Evolutionary conservation across 805 yeast genomes (phyloP).

Genomic region (Barnettozyma salicaria): DNA sequence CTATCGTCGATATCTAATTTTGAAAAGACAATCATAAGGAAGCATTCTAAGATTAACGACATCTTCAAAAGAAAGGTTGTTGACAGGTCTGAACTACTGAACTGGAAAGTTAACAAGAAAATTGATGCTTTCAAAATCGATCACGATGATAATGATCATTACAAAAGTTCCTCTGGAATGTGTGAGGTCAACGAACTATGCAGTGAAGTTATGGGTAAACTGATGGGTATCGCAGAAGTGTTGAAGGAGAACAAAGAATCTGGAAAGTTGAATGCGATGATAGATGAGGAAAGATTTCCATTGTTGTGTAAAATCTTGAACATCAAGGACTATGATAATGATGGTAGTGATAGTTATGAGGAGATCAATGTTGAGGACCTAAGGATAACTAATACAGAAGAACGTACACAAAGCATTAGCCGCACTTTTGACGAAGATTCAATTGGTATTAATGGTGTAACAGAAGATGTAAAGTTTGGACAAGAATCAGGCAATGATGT

Average conservation of each 20-base stretch:
- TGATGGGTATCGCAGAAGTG: slow-evolving; percentile 11
- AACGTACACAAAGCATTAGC: no score
- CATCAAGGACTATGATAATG: background rate
- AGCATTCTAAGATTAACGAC: slow-evolving; percentile 4
- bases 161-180: background rate
- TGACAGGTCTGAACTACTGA: slow-evolving; percentile 8
- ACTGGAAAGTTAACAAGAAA: slow-evolving; percentile 11
- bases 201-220: slow-evolving; percentile 17
- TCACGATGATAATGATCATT: slow-evolving; percentile 8
- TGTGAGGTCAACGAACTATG: slow-evolving; percentile 5
- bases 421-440: no score
- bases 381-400: background rate
- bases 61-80: slow-evolving; percentile 2
- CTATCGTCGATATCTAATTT: background rate
- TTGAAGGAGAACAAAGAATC: slow-evolving; percentile 6
- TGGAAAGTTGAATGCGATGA: slow-evolving; percentile 2
- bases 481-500: no score
- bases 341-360: slow-evolving; percentile 4
- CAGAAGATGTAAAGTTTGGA: no score
- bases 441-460: no score
- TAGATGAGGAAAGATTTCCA: slow-evolving; percentile 6
- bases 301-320: slow-evolving; percentile 5
- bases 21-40: slow-evolving; percentile 6
- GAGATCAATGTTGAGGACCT: slow-evolving; percentile 1
- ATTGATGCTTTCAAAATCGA: slow-evolving; percentile 10